These are phyloP conservation scores for Pharus latifolius DNA, from an alignment of 176 grass and related monocot genomes.

Conservation along the genomic window DNA sequence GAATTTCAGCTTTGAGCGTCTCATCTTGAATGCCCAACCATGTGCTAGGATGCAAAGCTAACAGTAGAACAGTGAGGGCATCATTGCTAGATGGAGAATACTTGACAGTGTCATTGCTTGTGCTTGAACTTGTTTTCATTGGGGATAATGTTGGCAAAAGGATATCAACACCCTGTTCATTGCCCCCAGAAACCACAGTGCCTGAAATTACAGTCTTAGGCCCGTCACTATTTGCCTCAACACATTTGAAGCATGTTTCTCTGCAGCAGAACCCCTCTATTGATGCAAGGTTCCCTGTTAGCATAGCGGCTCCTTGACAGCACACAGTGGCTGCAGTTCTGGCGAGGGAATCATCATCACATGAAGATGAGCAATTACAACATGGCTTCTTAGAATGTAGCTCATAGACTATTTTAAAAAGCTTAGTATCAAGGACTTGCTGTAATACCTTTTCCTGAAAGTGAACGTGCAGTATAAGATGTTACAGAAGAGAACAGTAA, in stretches of 20 bases:
- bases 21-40: slow-evolving; percentile 41
- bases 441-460: slow-evolving; percentile 63
- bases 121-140: slow-evolving; percentile 1
- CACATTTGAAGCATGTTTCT: slow-evolving; percentile 42
- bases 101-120: slow-evolving; percentile 13
- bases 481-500: neutral
- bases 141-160: slow-evolving; percentile 46
- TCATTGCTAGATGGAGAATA: slow-evolving; percentile 43
- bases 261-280: slow-evolving; percentile 49
- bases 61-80: slow-evolving; percentile 58
- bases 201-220: slow-evolving; percentile 34
- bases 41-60: slow-evolving; percentile 51
- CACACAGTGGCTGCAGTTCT: slow-evolving; percentile 43
- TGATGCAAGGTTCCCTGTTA: slow-evolving; percentile 33
- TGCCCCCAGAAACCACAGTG: slow-evolving; percentile 28
- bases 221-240: slow-evolving; percentile 28
- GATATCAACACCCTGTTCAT: slow-evolving; percentile 37
- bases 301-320: slow-evolving; percentile 61
- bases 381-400: slow-evolving; percentile 21
- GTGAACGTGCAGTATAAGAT: neutral
- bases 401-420: slow-evolving; percentile 45
- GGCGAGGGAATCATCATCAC: slow-evolving; percentile 19
- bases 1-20: slow-evolving; percentile 50
- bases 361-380: slow-evolving; percentile 9
- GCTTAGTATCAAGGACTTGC: slow-evolving; percentile 49